These are phyloP conservation scores for Jackrogersella minutella DNA, from an alignment of 495 filamentous ascomycete genomes.

Conservation along the genomic window DNA sequence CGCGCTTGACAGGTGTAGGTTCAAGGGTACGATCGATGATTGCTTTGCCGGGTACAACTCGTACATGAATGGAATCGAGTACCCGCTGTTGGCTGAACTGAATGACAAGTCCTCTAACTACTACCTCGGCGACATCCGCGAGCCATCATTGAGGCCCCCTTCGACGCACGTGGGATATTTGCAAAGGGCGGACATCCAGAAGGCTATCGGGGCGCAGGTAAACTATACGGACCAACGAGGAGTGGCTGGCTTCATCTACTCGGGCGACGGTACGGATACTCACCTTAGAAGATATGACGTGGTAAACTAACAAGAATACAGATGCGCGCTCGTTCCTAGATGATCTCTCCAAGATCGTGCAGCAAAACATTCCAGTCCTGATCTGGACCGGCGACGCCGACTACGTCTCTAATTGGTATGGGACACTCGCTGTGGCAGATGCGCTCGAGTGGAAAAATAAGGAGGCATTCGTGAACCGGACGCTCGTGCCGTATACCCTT, in stretches of 20 bases:
- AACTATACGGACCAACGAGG: slow-evolving; percentile 56
- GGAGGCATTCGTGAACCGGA: slow-evolving; percentile 48
- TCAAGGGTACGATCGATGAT: slow-evolving; percentile 46
- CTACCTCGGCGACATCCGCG: slow-evolving; percentile 62
- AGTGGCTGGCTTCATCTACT: slow-evolving; percentile 51
- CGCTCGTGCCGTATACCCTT: slow-evolving; percentile 57
- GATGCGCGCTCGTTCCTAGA: slow-evolving; percentile 58
- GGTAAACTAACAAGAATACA: slow-evolving; percentile 23
- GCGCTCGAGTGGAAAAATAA: slow-evolving; percentile 50
- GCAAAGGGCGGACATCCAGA: slow-evolving; percentile 48
- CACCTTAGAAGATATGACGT: background rate
- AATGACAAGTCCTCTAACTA: slow-evolving; percentile 43
- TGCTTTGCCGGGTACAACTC: slow-evolving; percentile 54
- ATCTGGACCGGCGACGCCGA: slow-evolving; percentile 67
- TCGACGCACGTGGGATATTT: slow-evolving; percentile 58
- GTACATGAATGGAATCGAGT: slow-evolving; percentile 57
- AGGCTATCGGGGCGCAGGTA: slow-evolving; percentile 60
- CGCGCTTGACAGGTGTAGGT: slow-evolving; percentile 48
- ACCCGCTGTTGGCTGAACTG: slow-evolving; percentile 40
- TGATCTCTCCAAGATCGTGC: slow-evolving; percentile 57
- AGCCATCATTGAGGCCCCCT: slow-evolving; percentile 55
- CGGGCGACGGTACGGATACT: slow-evolving; percentile 54
- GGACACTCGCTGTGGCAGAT: slow-evolving; percentile 54
- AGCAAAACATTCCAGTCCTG: slow-evolving; percentile 56
- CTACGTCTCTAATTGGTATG: slow-evolving; percentile 66